Base-by-base conservation (phyloP, 2,329 filamentous ascomycete species). In the Ascochyta viciae-villosae region DNA sequence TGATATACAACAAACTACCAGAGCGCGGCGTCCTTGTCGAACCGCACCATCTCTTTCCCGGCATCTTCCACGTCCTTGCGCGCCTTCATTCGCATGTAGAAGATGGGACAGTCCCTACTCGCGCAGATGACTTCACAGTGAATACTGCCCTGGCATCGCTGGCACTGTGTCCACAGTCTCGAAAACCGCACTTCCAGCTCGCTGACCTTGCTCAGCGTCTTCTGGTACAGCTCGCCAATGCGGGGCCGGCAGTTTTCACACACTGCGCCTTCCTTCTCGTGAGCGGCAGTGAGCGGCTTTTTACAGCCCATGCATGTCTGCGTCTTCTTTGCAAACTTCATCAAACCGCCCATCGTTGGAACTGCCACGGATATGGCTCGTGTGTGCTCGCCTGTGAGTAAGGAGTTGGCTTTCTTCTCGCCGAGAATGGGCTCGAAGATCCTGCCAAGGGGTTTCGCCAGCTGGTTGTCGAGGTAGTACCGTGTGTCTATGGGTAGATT, bases 31-130 rank as follows among this genome's bases (percentile, higher is more conserved):
- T 96, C 93, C 62, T 87, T 85, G 78, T 99, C 95, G 77, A 99
- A 99, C 67, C 95, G 83, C 66, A 85, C 85, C 68, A 99, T 77
- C 76, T 99, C 95, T 79, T 92, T 96, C 54, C 93, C 92, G 1
- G 89, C 89, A 79, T 99, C 95, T 76, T 98, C 94, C 35, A 98
- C 88, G 75, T 99, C 95, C 82, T 99, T 99, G 85, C 97, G 96
- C 29, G 94, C 94, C 83, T 99, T 99, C 95, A 99, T 99, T 4
- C 95, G 88, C 95, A 99, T 99, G 77, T 99, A 99, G 77, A 99
- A 99, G 71, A 99, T 99, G 1, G 95, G 95, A 74, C 95, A 99
- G 80, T 99, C 95, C 75, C 92, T 90, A 74, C 89, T 94, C 61
- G 89, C 93, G 81, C 95, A 99, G 66, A 99, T 98, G 50, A 99